Evolutionary conservation across 1,139 yeast genomes (phyloP).

Genomic region (Lodderomyces jiufengensis): DNA sequence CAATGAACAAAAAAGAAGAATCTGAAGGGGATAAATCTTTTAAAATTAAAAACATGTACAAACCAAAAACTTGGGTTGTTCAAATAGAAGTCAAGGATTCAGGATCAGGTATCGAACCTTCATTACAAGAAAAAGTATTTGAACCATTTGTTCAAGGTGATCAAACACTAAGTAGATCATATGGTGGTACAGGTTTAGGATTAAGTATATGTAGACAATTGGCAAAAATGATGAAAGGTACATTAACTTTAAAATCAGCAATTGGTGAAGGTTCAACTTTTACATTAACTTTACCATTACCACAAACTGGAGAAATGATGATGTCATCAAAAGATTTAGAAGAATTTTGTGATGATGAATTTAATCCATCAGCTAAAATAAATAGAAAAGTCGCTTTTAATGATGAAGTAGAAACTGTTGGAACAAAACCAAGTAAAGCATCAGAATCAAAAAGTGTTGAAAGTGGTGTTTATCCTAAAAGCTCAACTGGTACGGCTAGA

Average conservation of each 20-base stretch:
- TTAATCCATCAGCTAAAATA: slow-evolving; percentile 33
- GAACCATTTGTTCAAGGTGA: slow-evolving; percentile 98
- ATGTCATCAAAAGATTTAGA: slow-evolving; percentile 38
- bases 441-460: not conserved
- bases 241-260: slow-evolving; percentile 63
- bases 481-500: slow-evolving; percentile 6
- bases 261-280: slow-evolving; percentile 80
- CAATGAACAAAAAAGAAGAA: slow-evolving; percentile 10
- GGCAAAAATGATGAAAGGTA: slow-evolving; percentile 86
- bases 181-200: slow-evolving; percentile 96
- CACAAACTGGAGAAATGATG: slow-evolving; percentile 61
- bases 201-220: slow-evolving; percentile 88
- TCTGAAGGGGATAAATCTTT: slow-evolving; percentile 28
- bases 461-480: not conserved
- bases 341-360: slow-evolving; percentile 43
- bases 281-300: slow-evolving; percentile 72
- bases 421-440: not conserved
- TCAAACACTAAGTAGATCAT: slow-evolving; percentile 84
- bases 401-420: slow-evolving; percentile 10
- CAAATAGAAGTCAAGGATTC: slow-evolving; percentile 82
- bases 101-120: slow-evolving; percentile 88
- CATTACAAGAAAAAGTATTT: slow-evolving; percentile 77
- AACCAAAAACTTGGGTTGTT: slow-evolving; percentile 54
- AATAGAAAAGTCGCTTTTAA: slow-evolving; percentile 40
- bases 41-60: slow-evolving; percentile 34